Conservation (phyloP, 192 early-diverging fungal genomes). For the Coemansia sp. region DNA sequence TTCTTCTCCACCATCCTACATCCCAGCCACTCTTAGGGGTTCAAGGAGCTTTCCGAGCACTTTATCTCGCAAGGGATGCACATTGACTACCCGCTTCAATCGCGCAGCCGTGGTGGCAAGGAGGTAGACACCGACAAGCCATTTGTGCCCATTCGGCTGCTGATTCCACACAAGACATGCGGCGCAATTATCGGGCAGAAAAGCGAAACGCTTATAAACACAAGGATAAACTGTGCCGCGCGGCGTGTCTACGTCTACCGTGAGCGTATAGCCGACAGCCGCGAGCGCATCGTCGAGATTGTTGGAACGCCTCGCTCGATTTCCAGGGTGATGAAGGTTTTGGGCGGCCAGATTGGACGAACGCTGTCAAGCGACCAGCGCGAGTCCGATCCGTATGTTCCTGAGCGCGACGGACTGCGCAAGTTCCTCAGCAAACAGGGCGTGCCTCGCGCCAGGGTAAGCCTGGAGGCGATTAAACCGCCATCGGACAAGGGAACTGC, state of each 20-base stretch:
- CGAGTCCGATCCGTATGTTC: conserved; percentile 44
- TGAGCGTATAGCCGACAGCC: conserved; percentile 53
- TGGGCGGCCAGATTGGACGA: conserved; percentile 45
- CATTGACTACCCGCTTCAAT: conserved; percentile 49
- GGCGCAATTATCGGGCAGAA: conserved; percentile 55
- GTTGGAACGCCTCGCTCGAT: conserved; percentile 48
- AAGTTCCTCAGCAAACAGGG: conserved; percentile 51
- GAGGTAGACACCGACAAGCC: conserved; percentile 50
- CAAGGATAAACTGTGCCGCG: conserved; percentile 42
- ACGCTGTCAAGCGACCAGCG: conserved; percentile 46
- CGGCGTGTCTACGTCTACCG: conserved; percentile 55
- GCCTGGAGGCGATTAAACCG: conserved; percentile 41
- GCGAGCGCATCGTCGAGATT: conserved; percentile 53
- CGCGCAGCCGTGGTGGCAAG: conserved; percentile 38
- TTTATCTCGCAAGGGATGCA: conserved; percentile 56
- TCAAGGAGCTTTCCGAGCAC: conserved; percentile 52
- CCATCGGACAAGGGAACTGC: conserved; percentile 13
- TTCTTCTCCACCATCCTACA: conserved; percentile 9
- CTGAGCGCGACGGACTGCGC: conserved; percentile 52
- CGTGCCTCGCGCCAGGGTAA: conserved; percentile 37
- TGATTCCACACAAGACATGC: conserved; percentile 55
- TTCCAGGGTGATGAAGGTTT: conserved; percentile 33
- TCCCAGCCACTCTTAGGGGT: conserved; percentile 28
- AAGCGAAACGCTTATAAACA: conserved; percentile 55
- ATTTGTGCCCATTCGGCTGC: conserved; percentile 48